Base-by-base conservation (phyloP, 345 rosid species). In the Aquilaria sinensis region DNA sequence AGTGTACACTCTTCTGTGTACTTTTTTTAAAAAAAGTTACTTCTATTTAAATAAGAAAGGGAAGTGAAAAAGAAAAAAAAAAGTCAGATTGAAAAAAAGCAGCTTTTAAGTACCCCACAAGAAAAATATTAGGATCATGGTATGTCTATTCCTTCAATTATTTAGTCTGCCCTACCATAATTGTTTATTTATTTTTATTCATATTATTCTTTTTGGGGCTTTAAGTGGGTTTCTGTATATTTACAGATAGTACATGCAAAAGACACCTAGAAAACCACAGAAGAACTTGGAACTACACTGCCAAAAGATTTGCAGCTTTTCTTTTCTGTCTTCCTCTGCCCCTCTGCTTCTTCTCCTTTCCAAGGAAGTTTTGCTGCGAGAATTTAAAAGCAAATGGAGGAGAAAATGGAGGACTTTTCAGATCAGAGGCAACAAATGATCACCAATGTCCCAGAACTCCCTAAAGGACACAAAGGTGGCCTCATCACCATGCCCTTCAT, bases 401-500 rank as follows among this genome's bases (percentile, higher is more conserved):
- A 74, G 34, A 74, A 41, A n/a, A 72, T 70, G 80, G 85, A 80
- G 71, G 72, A 72, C 37, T 69, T 72, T 58, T 54, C 68, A 2
- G 67, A 66, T 66, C 72, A 72, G 48, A 57, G 68, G 43, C 43
- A 5, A 13, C 75, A 77, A 33, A 34, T 62, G 59, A 65, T 51
- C 32, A 56, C 43, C 43, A 37, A 37, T 37, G 43, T 48, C 33
- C 78, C 56, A 41, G 78, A 57, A 34, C 58, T 47, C 53, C 69
- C 34, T 0, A 63, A 53, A 34, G 73, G 63, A 53, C 45, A 68
- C 64, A 81, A 77, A 69, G 96, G 94, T 62, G 88, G 94, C 31
- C 78, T 87, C 65, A 74, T 84, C 62, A 82, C 94, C 63, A 79
- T 84, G 86, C 94, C 94, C 1, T 87, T 87, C 75, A 80, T 87